Evolutionary conservation across 139 green algal genomes (phyloP), one percentile per base, ranked within the genome.

Genomic region (Haematococcus sp.): DNA sequence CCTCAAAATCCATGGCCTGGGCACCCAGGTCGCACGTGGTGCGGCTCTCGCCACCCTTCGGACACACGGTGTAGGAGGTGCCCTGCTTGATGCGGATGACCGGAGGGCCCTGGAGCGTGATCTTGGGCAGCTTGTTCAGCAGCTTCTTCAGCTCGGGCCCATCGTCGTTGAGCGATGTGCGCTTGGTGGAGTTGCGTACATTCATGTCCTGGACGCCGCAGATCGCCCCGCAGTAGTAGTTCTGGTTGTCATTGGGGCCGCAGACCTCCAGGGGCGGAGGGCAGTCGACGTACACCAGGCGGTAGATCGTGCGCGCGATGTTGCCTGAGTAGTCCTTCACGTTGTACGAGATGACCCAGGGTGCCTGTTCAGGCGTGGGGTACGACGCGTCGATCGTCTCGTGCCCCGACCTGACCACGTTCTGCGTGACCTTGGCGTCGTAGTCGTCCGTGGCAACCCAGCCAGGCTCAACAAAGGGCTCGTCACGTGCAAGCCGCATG

Each of bases 301-400:
- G 80, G 52, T 71, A 75, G 35, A 73, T 63, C 20, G 33, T 44
- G 1, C 4, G 35, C 3, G 76, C 70, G 7, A 44, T 51, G 66
- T 85, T 85, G 49, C 75, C 80, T n/a, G 33, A 63, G 22, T 69
- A 67, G 66, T 85, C 80, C 34, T 27, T 63, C 1, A 76, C 80
- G 65, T 79, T 68, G 70, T 82, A 85, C n/a, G 71, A 74, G 51
- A 85, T 74, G 31, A 77, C 58, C 68, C 61, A 85, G 1, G 80
- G 80, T 40, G 34, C 40, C 56, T 49, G 54, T 5, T 58, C 30
- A 20, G 74, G 28, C 4, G 75, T 85, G 28, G 80, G 80, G 20
- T 13, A 32, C 5, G 19, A 64, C 3, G 75, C 79, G 33, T 73
- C 71, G 27, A 83, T 69, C 25, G 73, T 67, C 34, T 83, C 77